Conservation (phyloP, 495 filamentous ascomycete species). For the Extremus antarcticus region DNA sequence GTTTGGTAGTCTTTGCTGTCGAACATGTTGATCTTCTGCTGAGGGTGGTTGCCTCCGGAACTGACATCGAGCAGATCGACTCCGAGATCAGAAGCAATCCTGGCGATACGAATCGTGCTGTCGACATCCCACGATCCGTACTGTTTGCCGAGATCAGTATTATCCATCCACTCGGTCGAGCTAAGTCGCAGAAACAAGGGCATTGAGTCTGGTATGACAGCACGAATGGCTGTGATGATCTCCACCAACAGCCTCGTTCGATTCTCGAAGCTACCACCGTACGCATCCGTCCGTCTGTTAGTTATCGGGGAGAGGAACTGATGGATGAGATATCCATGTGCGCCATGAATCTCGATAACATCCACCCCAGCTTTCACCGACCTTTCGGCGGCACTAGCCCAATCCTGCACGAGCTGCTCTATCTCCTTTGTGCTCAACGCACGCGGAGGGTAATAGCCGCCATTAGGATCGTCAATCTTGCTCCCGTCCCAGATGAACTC, state of each 20-base stretch:
- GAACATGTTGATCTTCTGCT: constrained; percentile 44
- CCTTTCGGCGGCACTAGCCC: constrained; percentile 47
- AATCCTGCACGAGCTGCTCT: constrained; percentile 48
- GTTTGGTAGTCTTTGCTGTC: constrained; percentile 49
- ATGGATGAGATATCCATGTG: constrained; percentile 32
- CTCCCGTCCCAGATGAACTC: constrained; percentile 13
- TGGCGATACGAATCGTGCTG: constrained; percentile 51
- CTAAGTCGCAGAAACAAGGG: constrained; percentile 61
- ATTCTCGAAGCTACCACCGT: constrained; percentile 38
- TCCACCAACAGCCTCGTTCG: constrained; percentile 40
- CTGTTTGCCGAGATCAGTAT: constrained; percentile 34
- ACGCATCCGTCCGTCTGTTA: constrained; percentile 39
- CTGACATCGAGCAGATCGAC: constrained; percentile 70
- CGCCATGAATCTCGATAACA: constrained; percentile 39
- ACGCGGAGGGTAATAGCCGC: constrained; percentile 34
- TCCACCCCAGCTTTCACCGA: constrained; percentile 60
- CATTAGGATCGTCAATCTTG: neutral
- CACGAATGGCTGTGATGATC: constrained; percentile 43
- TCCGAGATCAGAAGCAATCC: constrained; percentile 50
- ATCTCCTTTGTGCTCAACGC: constrained; percentile 54
- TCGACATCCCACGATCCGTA: constrained; percentile 54
- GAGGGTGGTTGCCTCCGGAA: constrained; percentile 53
- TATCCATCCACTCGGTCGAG: constrained; percentile 62
- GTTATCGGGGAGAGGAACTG: constrained; percentile 25
- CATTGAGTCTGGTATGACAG: constrained; percentile 46